A percentile compares a stretch with the other conserved stretches of the same genome.
Conservation (phyloP, 2,329 filamentous ascomycete genomes). For the Penicillium occitanis region DNA sequence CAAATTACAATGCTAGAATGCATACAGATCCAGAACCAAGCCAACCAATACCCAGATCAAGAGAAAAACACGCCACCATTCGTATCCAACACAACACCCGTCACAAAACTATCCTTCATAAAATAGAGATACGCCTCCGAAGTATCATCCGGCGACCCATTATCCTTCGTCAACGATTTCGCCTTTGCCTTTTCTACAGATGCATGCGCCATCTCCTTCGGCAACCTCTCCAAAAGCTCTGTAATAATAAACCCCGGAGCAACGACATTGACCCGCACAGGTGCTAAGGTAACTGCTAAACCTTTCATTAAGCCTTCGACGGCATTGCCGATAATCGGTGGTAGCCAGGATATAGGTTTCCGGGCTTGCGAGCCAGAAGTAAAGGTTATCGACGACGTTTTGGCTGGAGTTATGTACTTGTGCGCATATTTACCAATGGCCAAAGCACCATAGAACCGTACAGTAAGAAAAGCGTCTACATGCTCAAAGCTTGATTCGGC, state of each 20-base stretch:
- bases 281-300: slow-evolving; percentile 63
- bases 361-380: slow-evolving; percentile 42
- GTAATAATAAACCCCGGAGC: slow-evolving; percentile 57
- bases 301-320: slow-evolving; percentile 53
- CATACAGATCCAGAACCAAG: neutral
- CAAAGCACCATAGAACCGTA: slow-evolving; percentile 43
- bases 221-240: slow-evolving; percentile 7
- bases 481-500: slow-evolving; percentile 28
- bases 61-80: slow-evolving; percentile 35
- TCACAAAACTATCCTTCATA: slow-evolving; percentile 35
- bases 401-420: slow-evolving; percentile 45
- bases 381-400: slow-evolving; percentile 54
- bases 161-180: slow-evolving; percentile 31
- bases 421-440: slow-evolving; percentile 54
- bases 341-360: slow-evolving; percentile 36
- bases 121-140: slow-evolving; percentile 51
- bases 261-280: slow-evolving; percentile 64
- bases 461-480: slow-evolving; percentile 28
- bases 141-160: slow-evolving; percentile 45
- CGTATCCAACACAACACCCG: slow-evolving; percentile 40
- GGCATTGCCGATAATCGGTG: slow-evolving; percentile 22
- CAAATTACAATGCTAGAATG: neutral
- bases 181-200: slow-evolving; percentile 13
- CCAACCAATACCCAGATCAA: neutral
- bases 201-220: slow-evolving; percentile 12